phyloP scores from a whole-genome alignment of 768 basidiomycete species.

The Brasilioporus rufonigricans region DNA sequence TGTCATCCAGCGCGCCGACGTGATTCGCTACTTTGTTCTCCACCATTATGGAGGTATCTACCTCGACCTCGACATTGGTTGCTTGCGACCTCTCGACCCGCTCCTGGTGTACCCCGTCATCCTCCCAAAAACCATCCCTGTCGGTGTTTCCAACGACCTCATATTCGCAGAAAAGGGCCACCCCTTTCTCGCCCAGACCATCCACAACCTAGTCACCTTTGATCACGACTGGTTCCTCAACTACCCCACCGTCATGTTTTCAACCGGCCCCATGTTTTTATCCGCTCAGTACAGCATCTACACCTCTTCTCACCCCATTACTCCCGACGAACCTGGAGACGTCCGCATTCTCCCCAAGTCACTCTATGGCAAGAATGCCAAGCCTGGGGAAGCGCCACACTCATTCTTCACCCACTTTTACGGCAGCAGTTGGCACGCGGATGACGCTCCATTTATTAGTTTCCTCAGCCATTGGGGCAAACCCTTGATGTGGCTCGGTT shows the following conservation, averaged over 20 bases:
- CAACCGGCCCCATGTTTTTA: slow-evolving; percentile 98
- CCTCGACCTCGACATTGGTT: slow-evolving; percentile 96
- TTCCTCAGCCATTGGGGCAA: slow-evolving; percentile 92
- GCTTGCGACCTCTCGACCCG: slow-evolving; percentile 80
- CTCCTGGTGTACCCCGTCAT: slow-evolving; percentile 84
- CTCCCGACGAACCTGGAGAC: slow-evolving; percentile 53
- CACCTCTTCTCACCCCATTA: slow-evolving; percentile 61
- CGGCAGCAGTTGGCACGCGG: slow-evolving; percentile 97
- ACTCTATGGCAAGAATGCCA: slow-evolving; percentile 96
- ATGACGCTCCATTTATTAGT: slow-evolving; percentile 95
- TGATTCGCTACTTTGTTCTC: slow-evolving; percentile 96
- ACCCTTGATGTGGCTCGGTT: slow-evolving; percentile 79
- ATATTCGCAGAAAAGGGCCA: slow-evolving; percentile 86
- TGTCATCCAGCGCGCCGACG: slow-evolving; percentile 93
- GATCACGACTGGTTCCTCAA: slow-evolving; percentile 94
- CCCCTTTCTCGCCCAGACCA: slow-evolving; percentile 89
- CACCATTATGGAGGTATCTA: slow-evolving; percentile 95
- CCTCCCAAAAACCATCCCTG: slow-evolving; percentile 92
- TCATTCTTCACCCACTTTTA: slow-evolving; percentile 98
- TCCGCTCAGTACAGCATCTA: slow-evolving; percentile 93
- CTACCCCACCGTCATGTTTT: slow-evolving; percentile 99
- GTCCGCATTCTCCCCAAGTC: slow-evolving; percentile 93
- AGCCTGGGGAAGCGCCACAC: slow-evolving; percentile 76
- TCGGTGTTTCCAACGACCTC: slow-evolving; percentile 96
- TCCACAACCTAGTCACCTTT: slow-evolving; percentile 87